Evolutionary conservation across 139 green algal genomes (phyloP).

Genomic region (Chlamydomonas sp.): DNA sequence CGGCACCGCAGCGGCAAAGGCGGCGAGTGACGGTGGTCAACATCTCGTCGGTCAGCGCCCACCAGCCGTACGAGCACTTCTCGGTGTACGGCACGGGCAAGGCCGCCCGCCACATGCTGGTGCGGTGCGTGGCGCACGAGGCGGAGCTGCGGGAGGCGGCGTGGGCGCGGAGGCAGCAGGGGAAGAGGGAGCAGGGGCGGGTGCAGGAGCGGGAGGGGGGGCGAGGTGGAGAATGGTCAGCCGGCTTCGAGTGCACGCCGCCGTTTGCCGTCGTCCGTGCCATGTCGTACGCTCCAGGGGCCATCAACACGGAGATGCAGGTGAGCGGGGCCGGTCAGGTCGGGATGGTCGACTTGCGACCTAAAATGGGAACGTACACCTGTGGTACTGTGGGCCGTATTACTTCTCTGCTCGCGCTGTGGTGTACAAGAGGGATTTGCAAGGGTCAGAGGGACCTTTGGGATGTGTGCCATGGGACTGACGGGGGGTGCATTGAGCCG

Average conservation of each 20-base stretch:
- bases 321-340: background rate
- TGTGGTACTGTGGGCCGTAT: background rate
- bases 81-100: constrained; percentile 41
- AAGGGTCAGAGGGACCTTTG: too few species aligned
- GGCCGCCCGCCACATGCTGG: constrained; percentile 27
- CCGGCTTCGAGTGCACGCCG: background rate
- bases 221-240: background rate
- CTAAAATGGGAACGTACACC: too few species aligned
- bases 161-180: background rate
- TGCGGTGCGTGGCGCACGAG: constrained; percentile 29
- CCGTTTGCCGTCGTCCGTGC: background rate
- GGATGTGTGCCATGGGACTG: too few species aligned
- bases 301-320: constrained; percentile 42
- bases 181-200: background rate
- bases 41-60: constrained; percentile 14
- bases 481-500: too few species aligned
- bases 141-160: background rate
- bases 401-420: background rate
- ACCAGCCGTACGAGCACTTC: constrained; percentile 39
- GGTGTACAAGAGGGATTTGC: too few species aligned
- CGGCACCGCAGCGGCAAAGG: background rate
- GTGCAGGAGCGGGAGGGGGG: background rate
- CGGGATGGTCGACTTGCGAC: background rate
- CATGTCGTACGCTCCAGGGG: constrained; percentile 24
- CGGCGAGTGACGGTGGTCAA: constrained; percentile 21